Conservation (phyloP, 2,329 filamentous ascomycete genomes). For the Fonsecaea multimorphosa region DNA sequence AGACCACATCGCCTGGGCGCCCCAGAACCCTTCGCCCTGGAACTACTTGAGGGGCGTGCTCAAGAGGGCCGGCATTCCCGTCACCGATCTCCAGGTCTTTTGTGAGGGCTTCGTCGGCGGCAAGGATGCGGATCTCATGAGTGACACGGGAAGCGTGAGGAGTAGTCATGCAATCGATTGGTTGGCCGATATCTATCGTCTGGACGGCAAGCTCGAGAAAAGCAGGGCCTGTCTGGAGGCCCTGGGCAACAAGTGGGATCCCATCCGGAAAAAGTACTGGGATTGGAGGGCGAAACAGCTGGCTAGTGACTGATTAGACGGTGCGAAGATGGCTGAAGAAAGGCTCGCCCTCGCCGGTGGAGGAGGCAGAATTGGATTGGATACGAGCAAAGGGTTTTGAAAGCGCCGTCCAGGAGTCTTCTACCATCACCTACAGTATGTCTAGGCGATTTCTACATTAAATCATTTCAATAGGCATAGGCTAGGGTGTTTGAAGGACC, state of each 20-base stretch:
- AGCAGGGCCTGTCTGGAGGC: slow-evolving; percentile 74
- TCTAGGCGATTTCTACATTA: not conserved
- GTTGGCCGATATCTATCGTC: slow-evolving; percentile 54
- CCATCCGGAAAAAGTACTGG: slow-evolving; percentile 91
- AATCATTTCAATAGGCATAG: too few species aligned
- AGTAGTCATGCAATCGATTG: slow-evolving; percentile 65
- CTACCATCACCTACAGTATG: not conserved
- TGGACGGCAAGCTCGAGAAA: slow-evolving; percentile 54
- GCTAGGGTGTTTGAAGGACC: not conserved
- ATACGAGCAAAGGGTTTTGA: not conserved
- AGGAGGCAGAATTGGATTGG: not conserved
- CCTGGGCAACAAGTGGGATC: slow-evolving; percentile 85
- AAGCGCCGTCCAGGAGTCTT: not conserved
- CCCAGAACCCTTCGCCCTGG: slow-evolving; percentile 95
- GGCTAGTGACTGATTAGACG: not conserved
- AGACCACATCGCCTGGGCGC: slow-evolving; percentile 75
- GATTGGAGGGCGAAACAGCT: slow-evolving; percentile 63
- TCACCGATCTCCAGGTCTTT: slow-evolving; percentile 60
- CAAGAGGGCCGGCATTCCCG: slow-evolving; percentile 64
- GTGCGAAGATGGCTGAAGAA: not conserved
- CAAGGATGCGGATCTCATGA: slow-evolving; percentile 25
- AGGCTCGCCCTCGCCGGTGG: too few species aligned
- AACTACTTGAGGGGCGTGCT: slow-evolving; percentile 84
- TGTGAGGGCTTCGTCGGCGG: slow-evolving; percentile 57
- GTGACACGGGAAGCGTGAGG: slow-evolving; percentile 54